These are phyloP conservation scores for Colletotrichum sp. DNA, from an alignment of 2,329 filamentous ascomycete species.

Conservation along the genomic window DNA sequence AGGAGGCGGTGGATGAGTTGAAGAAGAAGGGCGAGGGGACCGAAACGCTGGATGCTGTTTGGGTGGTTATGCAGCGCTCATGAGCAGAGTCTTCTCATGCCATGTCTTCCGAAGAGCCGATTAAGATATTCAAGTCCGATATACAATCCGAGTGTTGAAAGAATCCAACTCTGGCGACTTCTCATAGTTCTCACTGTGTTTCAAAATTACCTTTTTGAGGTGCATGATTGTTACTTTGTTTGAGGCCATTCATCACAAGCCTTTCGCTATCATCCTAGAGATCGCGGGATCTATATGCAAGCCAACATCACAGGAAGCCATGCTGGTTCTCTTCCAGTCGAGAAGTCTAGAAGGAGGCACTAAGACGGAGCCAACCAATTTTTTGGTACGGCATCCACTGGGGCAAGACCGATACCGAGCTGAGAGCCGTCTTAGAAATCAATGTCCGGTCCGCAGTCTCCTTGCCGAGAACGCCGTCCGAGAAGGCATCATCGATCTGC, in stretches of 20 bases:
- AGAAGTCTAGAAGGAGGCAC: fast-evolving
- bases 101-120: not conserved
- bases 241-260: not conserved
- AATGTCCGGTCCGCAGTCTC: not conserved
- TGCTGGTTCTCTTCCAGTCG: not conserved
- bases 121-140: not conserved
- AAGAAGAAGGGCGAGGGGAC: not conserved
- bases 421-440: not conserved
- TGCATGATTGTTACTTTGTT: not conserved
- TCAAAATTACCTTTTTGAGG: not conserved
- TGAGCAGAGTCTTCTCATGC: not conserved
- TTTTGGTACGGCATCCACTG: conserved; percentile 27
- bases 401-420: conserved; percentile 26
- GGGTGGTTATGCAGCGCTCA: conserved; percentile 11
- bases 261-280: not conserved
- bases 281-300: not conserved
- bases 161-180: not conserved
- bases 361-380: fast-evolving
- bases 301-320: not conserved
- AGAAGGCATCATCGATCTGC: not conserved
- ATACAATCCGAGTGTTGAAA: not conserved
- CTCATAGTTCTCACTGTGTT: not conserved
- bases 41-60: conserved; percentile 8
- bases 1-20: not conserved
- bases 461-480: not conserved